Conservation (phyloP, 2,329 filamentous ascomycete species). For the Diaporthe longicolla region DNA sequence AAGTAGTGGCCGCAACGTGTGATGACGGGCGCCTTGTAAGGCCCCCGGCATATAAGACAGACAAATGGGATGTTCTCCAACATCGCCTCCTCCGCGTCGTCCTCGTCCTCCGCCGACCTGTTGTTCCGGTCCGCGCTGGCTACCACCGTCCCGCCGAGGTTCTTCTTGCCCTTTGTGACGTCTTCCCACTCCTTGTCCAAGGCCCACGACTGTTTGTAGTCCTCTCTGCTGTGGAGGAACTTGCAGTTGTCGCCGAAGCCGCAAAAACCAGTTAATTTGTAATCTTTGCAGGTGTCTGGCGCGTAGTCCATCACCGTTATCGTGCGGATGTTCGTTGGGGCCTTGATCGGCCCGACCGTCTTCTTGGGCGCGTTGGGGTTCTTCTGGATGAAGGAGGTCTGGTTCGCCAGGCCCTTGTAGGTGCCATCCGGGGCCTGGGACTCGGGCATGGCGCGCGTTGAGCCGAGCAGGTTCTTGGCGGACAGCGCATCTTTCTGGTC, state of each 20-base stretch:
- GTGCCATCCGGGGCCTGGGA: conserved; percentile 69
- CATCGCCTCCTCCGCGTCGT: conserved; percentile 76
- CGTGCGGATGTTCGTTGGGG: conserved; percentile 89
- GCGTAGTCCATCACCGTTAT: conserved; percentile 92
- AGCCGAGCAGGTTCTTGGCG: conserved; percentile 71
- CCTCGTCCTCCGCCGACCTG: conserved; percentile 49
- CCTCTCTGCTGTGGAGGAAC: conserved; percentile 81
- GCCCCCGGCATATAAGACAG: conserved; percentile 86
- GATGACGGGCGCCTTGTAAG: conserved; percentile 84
- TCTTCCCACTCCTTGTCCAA: conserved; percentile 95
- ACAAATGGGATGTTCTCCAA: conserved; percentile 90
- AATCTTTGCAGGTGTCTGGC: conserved; percentile 94
- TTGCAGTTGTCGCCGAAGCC: conserved; percentile 83
- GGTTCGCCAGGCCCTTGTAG: conserved; percentile 82
- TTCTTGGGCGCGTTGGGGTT: conserved; percentile 80
- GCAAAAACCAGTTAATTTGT: conserved; percentile 70
- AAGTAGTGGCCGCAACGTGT: conserved; percentile 98
- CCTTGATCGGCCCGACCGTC: conserved; percentile 88
- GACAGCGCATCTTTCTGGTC: conserved; percentile 63
- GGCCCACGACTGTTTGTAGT: conserved; percentile 94
- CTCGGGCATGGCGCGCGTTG: conserved; percentile 60
- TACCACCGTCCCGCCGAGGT: conserved; percentile 71
- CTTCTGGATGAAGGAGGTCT: conserved; percentile 82
- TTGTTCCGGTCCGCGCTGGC: conserved; percentile 69
- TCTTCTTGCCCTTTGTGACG: conserved; percentile 79